Conservation (phyloP, 2,329 filamentous ascomycete species). For the Stagonosporopsis chrysanthemi region DNA sequence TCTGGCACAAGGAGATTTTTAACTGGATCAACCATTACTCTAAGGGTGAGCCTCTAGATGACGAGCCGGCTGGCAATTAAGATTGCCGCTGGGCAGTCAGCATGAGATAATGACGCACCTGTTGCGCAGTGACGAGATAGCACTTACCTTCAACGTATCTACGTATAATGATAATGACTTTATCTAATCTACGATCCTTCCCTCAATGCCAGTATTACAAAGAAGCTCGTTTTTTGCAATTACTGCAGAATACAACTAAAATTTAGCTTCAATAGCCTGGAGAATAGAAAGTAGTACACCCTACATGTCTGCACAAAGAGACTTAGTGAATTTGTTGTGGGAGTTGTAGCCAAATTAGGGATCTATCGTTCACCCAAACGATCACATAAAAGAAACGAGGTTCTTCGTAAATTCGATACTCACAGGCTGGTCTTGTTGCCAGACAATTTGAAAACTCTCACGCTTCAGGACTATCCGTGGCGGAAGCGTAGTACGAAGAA, state of each 20-base stretch:
- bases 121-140: slow-evolving; percentile 11
- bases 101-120: slow-evolving; percentile 1
- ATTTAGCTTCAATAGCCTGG: too few relatives aligned
- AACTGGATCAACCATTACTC: slow-evolving; percentile 51
- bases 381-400: too few relatives aligned
- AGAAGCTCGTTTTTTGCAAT: too few relatives aligned
- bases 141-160: slow-evolving; percentile 10
- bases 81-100: neutral
- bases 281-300: too few relatives aligned
- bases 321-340: too few relatives aligned
- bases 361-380: too few relatives aligned
- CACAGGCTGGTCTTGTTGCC: neutral
- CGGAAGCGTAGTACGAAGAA: neutral
- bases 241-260: too few relatives aligned
- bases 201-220: neutral
- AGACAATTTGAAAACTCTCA: slow-evolving; percentile 3
- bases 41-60: slow-evolving; percentile 41
- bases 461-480: neutral
- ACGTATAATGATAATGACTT: slow-evolving; percentile 25
- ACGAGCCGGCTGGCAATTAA: slow-evolving; percentile 41
- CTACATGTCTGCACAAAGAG: too few relatives aligned
- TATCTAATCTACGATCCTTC: neutral
- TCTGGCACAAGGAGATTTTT: slow-evolving; percentile 76
- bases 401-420: slow-evolving; percentile 1
- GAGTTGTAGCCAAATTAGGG: too few relatives aligned